Evolutionary conservation across 1,139 yeast genomes (phyloP).

Genomic region (Suhomyces ambrosiae): DNA sequence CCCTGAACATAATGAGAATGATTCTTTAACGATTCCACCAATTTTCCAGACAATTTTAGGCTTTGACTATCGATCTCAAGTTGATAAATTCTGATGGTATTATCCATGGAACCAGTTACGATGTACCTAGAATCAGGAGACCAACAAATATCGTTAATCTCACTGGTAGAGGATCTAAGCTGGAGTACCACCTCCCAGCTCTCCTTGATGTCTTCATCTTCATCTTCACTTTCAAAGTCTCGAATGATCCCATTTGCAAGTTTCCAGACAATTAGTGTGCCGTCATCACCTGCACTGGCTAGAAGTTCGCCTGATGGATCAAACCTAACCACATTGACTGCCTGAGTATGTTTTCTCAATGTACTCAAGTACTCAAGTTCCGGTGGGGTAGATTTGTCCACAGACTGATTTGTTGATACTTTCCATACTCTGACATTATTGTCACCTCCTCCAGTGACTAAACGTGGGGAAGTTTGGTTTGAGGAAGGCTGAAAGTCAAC

Average conservation of each 20-base stretch:
- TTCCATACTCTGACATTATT: constrained; percentile 78
- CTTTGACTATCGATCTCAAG: constrained; percentile 22
- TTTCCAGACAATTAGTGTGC: constrained; percentile 80
- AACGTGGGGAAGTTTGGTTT: constrained; percentile 35
- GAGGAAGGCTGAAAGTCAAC: constrained; percentile 69
- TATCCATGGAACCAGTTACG: constrained; percentile 93
- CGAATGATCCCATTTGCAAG: constrained; percentile 53
- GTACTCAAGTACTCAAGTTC: constrained; percentile 72
- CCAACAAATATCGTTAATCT: constrained; percentile 90
- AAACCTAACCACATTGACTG: constrained; percentile 89
- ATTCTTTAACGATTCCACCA: constrained; percentile 64
- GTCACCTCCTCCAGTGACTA: constrained; percentile 95
- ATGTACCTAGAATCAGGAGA: constrained; percentile 76
- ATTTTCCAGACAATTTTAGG: constrained; percentile 47
- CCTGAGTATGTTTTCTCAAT: constrained; percentile 85
- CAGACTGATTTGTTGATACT: constrained; percentile 13
- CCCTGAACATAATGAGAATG: constrained; percentile 95
- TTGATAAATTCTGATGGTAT: constrained; percentile 69
- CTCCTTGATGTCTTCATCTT: constrained; percentile 61
- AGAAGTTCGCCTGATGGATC: constrained; percentile 64
- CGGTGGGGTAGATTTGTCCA: neutral
- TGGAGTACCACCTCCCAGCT: constrained; percentile 66
- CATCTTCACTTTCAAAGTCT: constrained; percentile 59
- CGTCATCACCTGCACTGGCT: constrained; percentile 96
- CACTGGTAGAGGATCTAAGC: constrained; percentile 65